phyloP scores from a whole-genome alignment of 371 early-diverging fungal species.

The Mucor sp. region DNA sequence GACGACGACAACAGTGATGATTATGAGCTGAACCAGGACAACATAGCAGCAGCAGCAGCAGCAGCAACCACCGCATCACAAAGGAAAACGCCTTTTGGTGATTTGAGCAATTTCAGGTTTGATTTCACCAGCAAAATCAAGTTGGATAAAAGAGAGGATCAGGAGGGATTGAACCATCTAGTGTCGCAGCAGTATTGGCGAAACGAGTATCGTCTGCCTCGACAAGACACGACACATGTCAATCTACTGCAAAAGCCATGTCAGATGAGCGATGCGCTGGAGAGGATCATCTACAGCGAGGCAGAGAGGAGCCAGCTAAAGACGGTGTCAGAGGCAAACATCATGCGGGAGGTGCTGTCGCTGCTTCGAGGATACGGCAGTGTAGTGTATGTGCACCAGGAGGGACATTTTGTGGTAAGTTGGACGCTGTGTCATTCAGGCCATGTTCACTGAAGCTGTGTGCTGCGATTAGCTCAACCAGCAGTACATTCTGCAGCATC shows the following conservation, averaged over 20 bases:
- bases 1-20: slow-evolving; percentile 12
- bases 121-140: slow-evolving; percentile 10
- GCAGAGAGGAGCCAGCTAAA: neutral
- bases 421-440: neutral
- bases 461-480: slow-evolving; percentile 16
- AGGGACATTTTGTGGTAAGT: slow-evolving; percentile 16
- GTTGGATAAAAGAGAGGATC: slow-evolving; percentile 19
- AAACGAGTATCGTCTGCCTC: neutral
- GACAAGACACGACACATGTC: neutral
- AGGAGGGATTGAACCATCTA: slow-evolving; percentile 14
- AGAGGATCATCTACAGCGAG: neutral
- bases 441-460: no score
- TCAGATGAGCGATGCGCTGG: slow-evolving; percentile 6
- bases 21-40: slow-evolving; percentile 20
- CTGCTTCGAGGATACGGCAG: slow-evolving; percentile 32
- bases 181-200: slow-evolving; percentile 27
- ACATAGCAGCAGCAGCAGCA: neutral
- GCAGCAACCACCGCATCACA: neutral
- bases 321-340: slow-evolving; percentile 28
- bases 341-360: slow-evolving; percentile 37
- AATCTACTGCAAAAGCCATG: slow-evolving; percentile 19
- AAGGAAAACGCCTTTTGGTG: neutral
- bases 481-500: slow-evolving; percentile 15
- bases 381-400: slow-evolving; percentile 21
- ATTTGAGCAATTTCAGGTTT: neutral